phyloP scores from a whole-genome alignment of 2,329 filamentous ascomycete genomes.

The Talaromyces atroroseus region DNA sequence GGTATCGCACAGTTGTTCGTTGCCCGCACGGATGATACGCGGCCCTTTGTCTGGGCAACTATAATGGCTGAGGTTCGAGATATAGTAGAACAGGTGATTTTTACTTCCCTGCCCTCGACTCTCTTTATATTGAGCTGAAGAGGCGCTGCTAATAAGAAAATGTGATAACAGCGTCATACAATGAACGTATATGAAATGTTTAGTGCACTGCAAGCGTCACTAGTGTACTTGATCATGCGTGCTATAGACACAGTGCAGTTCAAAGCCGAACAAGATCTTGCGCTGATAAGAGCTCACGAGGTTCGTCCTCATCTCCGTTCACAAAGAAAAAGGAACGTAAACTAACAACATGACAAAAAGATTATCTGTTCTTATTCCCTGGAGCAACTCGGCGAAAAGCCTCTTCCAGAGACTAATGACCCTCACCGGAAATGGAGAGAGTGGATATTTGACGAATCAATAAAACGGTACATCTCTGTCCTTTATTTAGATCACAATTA shows the following conservation, averaged over 20 bases:
- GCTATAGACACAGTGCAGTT: slow-evolving; percentile 4
- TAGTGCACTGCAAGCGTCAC: slow-evolving; percentile 6
- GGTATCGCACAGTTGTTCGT: slow-evolving; percentile 10
- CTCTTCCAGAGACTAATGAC: background rate
- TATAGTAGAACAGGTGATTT: background rate
- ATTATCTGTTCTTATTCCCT: slow-evolving; percentile 6
- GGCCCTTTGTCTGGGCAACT: slow-evolving; percentile 9
- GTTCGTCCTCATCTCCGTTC: background rate
- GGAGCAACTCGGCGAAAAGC: background rate
- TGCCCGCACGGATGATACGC: slow-evolving; percentile 6
- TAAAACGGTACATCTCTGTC: slow-evolving; percentile 4
- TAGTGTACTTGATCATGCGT: slow-evolving; percentile 13
- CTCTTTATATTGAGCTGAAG: background rate
- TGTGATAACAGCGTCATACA: background rate
- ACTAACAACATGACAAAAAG: background rate
- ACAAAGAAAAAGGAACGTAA: background rate
- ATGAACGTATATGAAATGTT: slow-evolving; percentile 10
- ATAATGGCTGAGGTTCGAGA: slow-evolving; percentile 6
- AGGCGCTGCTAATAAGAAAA: background rate
- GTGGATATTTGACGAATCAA: slow-evolving; percentile 12
- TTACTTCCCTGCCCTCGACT: too few species aligned
- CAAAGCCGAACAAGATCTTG: slow-evolving; percentile 6
- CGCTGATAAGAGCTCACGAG: slow-evolving; percentile 8
- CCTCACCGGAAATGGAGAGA: slow-evolving; percentile 8
- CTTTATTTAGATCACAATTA: background rate